Evolutionary conservation across 2,329 filamentous ascomycete species (phyloP), one percentile per base, ranked within the genome.

Genomic region (Phyllosticta ampelicida): DNA sequence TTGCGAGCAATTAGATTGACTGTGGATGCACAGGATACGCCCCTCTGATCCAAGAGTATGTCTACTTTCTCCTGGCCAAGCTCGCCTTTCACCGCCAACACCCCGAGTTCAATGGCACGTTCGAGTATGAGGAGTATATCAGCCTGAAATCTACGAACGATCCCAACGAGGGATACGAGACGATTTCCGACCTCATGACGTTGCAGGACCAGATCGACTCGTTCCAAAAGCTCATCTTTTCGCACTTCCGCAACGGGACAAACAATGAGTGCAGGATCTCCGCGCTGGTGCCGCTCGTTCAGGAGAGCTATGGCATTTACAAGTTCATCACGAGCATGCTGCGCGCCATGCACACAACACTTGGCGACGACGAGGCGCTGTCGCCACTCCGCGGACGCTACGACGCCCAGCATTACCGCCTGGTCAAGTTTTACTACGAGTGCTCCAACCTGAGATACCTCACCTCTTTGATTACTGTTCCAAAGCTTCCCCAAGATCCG

Each of bases 271-370:
- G 92, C 73, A 83, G 92, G 62, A 99, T 99, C 67, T 95, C 92
- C 13, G 89, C 94, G 1, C 76, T 99, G 56, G 91, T 97, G 20
- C 90, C 91, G 2, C 77, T 99, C 50, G 94, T 99, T 2, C 90
- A 96, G 71, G 94, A 99, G 77, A 97, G 90, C 71, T 99, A 97
- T 73, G 94, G 94, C 53, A 97, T 99, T 65, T 99, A 99, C 80
- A 97, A 97, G 74, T 99, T 99, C 72, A 91, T 96, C 63, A 99
- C 94, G 0, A 99, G 94, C 86, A 99, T 99, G 94, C 76, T 99
- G 62, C 84, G 94, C 58, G 94, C 94, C 16, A 96, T 99, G 91
- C 92, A 99, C 71, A 92, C 89, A 2, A 90, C n/a, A 10, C 94
- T 94, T 11, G 92, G 94, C 58, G 94, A 99, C 66, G 88, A 95